These are phyloP conservation scores for Erythrobasidium hasegawianum DNA, from an alignment of 1,284 basidiomycete species.

Conservation along the genomic window DNA sequence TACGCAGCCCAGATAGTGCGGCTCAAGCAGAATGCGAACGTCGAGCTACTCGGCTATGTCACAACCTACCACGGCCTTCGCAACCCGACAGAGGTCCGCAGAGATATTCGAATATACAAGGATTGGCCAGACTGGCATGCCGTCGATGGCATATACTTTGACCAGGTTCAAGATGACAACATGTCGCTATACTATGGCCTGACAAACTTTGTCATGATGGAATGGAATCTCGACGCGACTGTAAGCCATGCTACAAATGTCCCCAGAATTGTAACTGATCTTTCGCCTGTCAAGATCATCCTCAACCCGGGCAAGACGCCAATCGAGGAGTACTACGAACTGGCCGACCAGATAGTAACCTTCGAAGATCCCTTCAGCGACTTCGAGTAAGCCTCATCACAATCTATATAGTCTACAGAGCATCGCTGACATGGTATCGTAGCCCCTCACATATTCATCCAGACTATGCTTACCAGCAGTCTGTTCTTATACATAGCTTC, in stretches of 20 bases:
- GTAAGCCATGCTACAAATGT: not conserved
- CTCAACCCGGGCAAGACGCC: not conserved
- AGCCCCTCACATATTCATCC: too few relatives aligned
- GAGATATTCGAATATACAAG: not conserved
- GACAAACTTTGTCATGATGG: slow-evolving; percentile 8
- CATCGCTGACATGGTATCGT: too few relatives aligned
- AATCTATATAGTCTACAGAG: too few relatives aligned
- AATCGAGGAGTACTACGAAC: not conserved
- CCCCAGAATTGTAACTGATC: not conserved
- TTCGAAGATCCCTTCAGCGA: not conserved
- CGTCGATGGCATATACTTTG: not conserved
- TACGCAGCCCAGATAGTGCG: not conserved
- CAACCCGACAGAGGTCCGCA: not conserved
- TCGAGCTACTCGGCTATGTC: not conserved
- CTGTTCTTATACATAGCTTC: not conserved
- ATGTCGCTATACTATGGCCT: not conserved
- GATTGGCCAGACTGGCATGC: not conserved
- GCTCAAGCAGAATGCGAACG: not conserved
- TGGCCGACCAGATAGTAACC: not conserved
- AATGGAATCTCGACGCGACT: not conserved
- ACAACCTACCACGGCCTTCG: not conserved
- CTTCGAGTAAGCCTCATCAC: too few relatives aligned
- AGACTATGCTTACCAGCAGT: not conserved
- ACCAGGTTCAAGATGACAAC: not conserved
- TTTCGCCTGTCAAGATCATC: not conserved